A percentile compares a stretch with the other conserved stretches of the same genome.
Conservation (phyloP, 768 basidiomycete genomes). For the Rhodotorula taiwanensis region DNA sequence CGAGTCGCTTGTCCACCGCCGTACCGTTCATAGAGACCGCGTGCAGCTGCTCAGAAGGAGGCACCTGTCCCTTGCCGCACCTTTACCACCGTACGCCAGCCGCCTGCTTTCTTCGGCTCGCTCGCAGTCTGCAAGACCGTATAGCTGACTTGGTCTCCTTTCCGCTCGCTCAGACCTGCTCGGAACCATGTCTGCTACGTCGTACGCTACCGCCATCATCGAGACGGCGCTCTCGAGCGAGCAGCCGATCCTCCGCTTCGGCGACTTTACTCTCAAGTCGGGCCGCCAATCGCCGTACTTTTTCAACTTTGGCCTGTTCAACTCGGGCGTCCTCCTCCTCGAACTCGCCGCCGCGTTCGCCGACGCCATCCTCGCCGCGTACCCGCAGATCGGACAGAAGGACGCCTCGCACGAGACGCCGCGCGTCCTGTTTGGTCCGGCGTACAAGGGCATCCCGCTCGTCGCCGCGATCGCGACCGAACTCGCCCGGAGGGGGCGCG, state of each 20-base stretch:
- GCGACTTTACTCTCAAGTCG: conserved; percentile 86
- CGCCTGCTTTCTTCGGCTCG: no score
- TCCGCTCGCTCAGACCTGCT: background rate
- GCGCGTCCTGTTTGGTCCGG: conserved; percentile 88
- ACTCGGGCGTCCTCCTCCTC: conserved; percentile 70
- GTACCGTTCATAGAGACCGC: no score
- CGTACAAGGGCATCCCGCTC: conserved; percentile 94
- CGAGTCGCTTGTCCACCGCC: no score
- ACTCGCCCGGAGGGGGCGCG: conserved; percentile 58
- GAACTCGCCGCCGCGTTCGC: conserved; percentile 77
- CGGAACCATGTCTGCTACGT: conserved; percentile 1
- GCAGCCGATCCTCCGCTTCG: conserved; percentile 55
- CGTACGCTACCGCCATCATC: conserved; percentile 29
- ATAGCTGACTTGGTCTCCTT: no score
- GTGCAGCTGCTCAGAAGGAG: no score
- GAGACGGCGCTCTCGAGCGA: conserved; percentile 44
- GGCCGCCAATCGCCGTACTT: conserved; percentile 93
- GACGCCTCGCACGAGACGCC: conserved; percentile 45
- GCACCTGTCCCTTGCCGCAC: no score
- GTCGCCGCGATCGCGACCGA: conserved; percentile 75
- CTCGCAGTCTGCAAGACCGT: no score
- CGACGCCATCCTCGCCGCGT: conserved; percentile 59
- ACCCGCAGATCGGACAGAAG: conserved; percentile 27
- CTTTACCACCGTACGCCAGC: no score
- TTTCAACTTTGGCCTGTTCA: conserved; percentile 87